A percentile compares a stretch with the other conserved stretches of the same genome.
phyloP scores from a whole-genome alignment of 305 asterid species.

The Stenogyne calaminthoides region DNA sequence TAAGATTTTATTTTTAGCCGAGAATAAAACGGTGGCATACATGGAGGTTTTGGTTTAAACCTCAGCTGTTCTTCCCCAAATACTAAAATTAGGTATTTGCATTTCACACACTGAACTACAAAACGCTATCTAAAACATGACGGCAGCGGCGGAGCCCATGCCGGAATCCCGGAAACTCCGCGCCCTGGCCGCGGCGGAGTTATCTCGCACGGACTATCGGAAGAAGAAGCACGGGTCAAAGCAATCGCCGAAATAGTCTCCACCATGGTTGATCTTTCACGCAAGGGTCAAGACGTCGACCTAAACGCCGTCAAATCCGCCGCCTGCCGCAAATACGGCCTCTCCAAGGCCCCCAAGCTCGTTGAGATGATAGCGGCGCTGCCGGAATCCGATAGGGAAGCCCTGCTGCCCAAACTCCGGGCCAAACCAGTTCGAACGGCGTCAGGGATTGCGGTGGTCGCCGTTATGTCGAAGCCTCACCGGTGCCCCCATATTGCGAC shows the following conservation, averaged over 20 bases:
- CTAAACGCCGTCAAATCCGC: conserved; percentile 88
- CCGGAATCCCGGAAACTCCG: conserved; percentile 72
- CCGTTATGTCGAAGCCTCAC: conserved; percentile 98
- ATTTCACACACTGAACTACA: not conserved
- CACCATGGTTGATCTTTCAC: conserved; percentile 88
- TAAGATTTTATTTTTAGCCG: no score
- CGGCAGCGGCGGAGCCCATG: conserved; percentile 64
- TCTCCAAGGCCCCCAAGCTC: conserved; percentile 89
- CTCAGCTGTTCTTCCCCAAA: no score
- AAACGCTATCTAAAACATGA: conserved; percentile 28
- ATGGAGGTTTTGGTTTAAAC: no score
- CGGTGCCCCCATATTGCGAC: conserved; percentile 94
- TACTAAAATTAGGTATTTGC: not conserved
- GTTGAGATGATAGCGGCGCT: conserved; percentile 98
- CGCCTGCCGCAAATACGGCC: conserved; percentile 88
- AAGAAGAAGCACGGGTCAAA: conserved; percentile 91
- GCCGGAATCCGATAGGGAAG: conserved; percentile 87
- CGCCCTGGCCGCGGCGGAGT: conserved; percentile 99
- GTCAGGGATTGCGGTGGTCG: conserved; percentile 95
- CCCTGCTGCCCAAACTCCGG: conserved; percentile 83
- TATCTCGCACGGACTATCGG: conserved; percentile 68
- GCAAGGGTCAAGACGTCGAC: conserved; percentile 80
- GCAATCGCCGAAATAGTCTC: conserved; percentile 95
- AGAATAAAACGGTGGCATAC: no score
- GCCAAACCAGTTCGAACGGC: conserved; percentile 98